Evolutionary conservation across 2,329 filamentous ascomycete species (phyloP), one percentile per base, ranked within the genome.

Genomic region (Cladosporium oxysporum): DNA sequence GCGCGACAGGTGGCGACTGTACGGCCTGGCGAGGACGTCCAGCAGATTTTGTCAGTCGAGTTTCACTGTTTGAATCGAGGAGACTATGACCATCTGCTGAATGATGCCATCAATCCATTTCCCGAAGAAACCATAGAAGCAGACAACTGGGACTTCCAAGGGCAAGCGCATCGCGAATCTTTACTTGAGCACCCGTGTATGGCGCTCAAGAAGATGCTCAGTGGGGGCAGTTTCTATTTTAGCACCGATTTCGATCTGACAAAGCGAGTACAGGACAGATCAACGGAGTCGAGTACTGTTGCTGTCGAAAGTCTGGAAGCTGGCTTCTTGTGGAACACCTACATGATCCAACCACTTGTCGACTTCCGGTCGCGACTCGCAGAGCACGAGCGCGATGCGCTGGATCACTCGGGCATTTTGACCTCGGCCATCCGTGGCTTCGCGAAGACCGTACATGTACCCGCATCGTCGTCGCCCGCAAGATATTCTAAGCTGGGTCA

Each of bases 231-330:
- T 33, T 99, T 99, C 76, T 99, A 98, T 78, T 99, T 97, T 81
- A 97, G 93, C 76, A 92, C 92, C n/a, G 93, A 98, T 78, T 99
- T 99, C 77, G 94, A 99, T 76, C 83, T 99, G 58, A 99, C 95
- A 3, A 93, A 96, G 78, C 87, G 95, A 71, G 81, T 98, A 69
- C 95, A 99, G 78, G 91, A 97, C 75, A 88, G 94, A 86, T 71
- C 75, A 33, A 67, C 74, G 7, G 74, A 76, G 29, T 69, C 72
- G 75, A 87, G 88, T 53, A 88, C 90, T 0, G 93, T 98, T 69
- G 91, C 96, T 69, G 92, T 97, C 67, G 93, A 97, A 76, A 95
- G 92, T 74, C 88, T 98, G 68, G 93, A 99, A 77, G 90, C 93
- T 73, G 90, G 91, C 1, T 97, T 97, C 76, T 81, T 99, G 21